These are phyloP conservation scores for Rubus parviflorus DNA, from an alignment of 306 rosid genomes.

Conservation along the genomic window DNA sequence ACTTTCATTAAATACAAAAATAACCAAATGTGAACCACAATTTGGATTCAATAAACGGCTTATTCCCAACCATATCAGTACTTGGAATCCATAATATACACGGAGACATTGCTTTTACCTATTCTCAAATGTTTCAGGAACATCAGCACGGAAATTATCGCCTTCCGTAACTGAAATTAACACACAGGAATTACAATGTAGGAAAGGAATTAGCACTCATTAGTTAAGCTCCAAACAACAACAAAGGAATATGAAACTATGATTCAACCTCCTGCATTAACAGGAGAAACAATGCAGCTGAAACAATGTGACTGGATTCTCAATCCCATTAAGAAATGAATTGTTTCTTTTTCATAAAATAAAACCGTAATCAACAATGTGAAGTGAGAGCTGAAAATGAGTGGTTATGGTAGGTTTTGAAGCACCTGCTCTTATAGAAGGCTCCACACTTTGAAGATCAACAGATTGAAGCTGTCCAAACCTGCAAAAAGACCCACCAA, in stretches of 20 bases:
- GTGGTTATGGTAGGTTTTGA: not conserved
- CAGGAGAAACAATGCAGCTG: not conserved
- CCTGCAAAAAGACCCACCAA: constrained; percentile 41
- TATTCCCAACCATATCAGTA: too few species aligned
- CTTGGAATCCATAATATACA: not conserved
- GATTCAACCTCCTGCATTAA: not conserved
- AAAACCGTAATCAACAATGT: not conserved
- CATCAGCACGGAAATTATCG: constrained; percentile 55
- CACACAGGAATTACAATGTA: not conserved
- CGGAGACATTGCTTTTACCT: constrained; percentile 37
- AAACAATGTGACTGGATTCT: not conserved
- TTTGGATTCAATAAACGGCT: not conserved
- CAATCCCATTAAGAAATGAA: not conserved
- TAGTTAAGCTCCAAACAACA: not conserved
- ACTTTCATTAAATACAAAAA: too few species aligned
- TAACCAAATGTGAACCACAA: not conserved
- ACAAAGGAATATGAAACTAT: not conserved
- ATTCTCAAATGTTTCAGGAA: constrained; percentile 60
- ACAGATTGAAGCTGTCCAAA: constrained; percentile 80
- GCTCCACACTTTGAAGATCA: constrained; percentile 74
- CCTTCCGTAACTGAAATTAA: constrained; percentile 57
- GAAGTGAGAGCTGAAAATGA: not conserved
- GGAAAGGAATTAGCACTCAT: not conserved
- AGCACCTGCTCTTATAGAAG: constrained; percentile 80
- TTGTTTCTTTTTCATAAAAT: not conserved